Conservation (phyloP, 352 stramenopile species). For the Pythium guiyangense region DNA sequence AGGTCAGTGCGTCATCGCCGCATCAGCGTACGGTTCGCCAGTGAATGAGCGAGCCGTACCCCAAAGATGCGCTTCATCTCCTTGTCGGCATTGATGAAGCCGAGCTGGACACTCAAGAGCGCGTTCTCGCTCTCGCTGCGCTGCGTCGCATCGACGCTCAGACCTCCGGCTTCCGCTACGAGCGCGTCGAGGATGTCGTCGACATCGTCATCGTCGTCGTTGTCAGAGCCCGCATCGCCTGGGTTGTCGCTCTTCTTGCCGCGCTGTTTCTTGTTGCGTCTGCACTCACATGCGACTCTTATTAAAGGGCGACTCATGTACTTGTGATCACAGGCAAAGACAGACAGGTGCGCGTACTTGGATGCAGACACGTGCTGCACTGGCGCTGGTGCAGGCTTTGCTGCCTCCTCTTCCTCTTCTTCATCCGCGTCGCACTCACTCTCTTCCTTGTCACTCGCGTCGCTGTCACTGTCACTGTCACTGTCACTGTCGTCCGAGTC, state of each 20-base stretch:
- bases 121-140: conserved; percentile 44
- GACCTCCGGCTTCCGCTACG: conserved; percentile 30
- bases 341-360: conserved; percentile 10
- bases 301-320: no score
- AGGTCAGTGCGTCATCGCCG: background rate
- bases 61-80: conserved; percentile 89
- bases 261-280: conserved; percentile 30
- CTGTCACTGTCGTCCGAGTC: conserved; percentile 47
- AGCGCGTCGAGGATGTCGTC: conserved; percentile 70
- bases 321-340: no score
- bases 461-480: conserved; percentile 26
- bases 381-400: conserved; percentile 8
- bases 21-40: no score
- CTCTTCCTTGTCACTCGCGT: conserved; percentile 16
- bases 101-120: conserved; percentile 62
- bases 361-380: conserved; percentile 8
- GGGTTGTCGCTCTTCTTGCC: conserved; percentile 27
- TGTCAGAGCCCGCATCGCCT: conserved; percentile 15
- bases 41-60: conserved; percentile 19
- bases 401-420: conserved; percentile 10
- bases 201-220: conserved; percentile 37
- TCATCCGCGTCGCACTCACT: conserved; percentile 14
- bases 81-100: conserved; percentile 80
- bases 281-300: background rate
- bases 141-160: conserved; percentile 31